These are phyloP conservation scores for Miamiensis avidus DNA, from an alignment of 169 alveolate genomes.

Conservation along the genomic window DNA sequence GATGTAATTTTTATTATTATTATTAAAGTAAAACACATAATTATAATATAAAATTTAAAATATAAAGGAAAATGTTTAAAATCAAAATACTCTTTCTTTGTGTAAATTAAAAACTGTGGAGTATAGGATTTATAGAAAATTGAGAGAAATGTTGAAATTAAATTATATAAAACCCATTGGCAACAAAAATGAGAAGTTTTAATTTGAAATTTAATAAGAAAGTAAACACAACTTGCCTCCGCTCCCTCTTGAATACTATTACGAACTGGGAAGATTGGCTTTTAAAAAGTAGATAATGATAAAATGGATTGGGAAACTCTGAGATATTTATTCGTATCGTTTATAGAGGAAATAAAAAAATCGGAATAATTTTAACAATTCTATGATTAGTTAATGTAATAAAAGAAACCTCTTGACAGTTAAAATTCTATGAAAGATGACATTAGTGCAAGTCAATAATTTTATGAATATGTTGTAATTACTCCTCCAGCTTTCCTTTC, in stretches of 20 bases:
- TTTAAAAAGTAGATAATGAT: background rate
- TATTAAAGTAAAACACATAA: no score
- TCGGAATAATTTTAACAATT: no score
- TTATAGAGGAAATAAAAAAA: background rate
- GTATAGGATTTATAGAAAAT: constrained; percentile 56
- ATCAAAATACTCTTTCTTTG: constrained; percentile 40
- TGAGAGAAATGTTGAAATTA: constrained; percentile 56
- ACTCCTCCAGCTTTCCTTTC: background rate
- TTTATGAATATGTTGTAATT: no score
- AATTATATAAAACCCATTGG: no score
- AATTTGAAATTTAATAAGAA: background rate
- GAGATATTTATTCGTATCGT: background rate
- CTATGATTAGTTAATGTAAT: no score
- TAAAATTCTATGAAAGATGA: no score
- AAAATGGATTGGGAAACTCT: background rate
- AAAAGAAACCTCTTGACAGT: background rate
- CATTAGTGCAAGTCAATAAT: background rate
- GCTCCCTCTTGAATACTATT: background rate
- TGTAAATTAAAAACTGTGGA: constrained; percentile 60
- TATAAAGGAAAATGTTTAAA: no score
- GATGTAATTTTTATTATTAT: no score
- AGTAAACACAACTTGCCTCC: background rate
- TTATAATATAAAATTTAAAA: no score
- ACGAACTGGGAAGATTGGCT: background rate
- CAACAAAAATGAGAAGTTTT: background rate